Evolutionary conservation across 2,329 filamentous ascomycete genomes (phyloP).

Genomic region (Ophiostoma sp.): DNA sequence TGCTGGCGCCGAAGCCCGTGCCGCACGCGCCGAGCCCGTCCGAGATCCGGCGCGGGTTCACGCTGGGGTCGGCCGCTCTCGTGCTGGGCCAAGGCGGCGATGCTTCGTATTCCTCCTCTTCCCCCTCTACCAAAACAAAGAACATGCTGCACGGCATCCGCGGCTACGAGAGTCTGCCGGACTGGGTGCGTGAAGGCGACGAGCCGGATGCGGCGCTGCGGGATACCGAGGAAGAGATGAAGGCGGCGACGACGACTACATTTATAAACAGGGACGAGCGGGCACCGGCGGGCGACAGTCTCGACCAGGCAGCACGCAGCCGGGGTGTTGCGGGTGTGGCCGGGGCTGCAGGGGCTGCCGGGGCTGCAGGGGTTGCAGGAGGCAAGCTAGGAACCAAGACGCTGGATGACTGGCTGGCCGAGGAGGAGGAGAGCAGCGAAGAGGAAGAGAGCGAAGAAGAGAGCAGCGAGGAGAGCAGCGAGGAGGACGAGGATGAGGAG

Average conservation of each 20-base stretch:
- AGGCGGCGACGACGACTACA: slow-evolving; percentile 27
- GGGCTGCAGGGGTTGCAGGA: slow-evolving; percentile 34
- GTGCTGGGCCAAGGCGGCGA: slow-evolving; percentile 68
- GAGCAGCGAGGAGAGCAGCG: slow-evolving; percentile 45
- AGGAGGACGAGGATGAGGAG: slow-evolving; percentile 43
- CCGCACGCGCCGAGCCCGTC: slow-evolving; percentile 87
- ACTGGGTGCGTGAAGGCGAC: slow-evolving; percentile 74
- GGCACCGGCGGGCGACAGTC: slow-evolving; percentile 56
- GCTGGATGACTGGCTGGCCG: slow-evolving; percentile 87
- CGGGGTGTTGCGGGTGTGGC: neutral
- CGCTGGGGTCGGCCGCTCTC: slow-evolving; percentile 78
- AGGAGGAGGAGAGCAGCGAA: slow-evolving; percentile 46
- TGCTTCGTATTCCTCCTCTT: neutral
- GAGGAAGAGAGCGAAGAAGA: slow-evolving; percentile 45
- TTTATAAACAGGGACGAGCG: neutral
- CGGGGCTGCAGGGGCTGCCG: slow-evolving; percentile 32
- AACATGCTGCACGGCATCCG: slow-evolving; percentile 49
- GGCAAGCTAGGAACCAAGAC: slow-evolving; percentile 62
- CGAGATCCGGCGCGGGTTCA: slow-evolving; percentile 70
- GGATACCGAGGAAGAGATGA: slow-evolving; percentile 46
- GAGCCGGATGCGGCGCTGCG: slow-evolving; percentile 75
- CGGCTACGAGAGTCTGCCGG: slow-evolving; percentile 74
- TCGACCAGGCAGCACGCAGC: slow-evolving; percentile 52
- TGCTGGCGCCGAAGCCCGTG: slow-evolving; percentile 89
- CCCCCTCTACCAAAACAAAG: slow-evolving; percentile 30